A percentile compares a stretch with the other conserved stretches of the same genome.
Conservation (phyloP, 176 grass and related monocot genomes). For the Calamus simplicifolius region DNA sequence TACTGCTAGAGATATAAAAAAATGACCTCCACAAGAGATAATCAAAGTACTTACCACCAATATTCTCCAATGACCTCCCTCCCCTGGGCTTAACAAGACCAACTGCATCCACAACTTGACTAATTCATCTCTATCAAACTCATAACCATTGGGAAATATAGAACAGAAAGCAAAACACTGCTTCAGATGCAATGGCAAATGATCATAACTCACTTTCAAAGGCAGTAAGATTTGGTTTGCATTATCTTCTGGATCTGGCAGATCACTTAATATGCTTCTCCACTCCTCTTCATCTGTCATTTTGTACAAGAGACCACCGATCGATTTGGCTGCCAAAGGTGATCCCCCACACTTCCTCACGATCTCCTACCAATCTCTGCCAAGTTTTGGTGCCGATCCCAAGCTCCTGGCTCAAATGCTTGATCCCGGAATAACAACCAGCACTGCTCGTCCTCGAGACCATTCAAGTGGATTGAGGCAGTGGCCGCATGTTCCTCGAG, state of each 20-base stretch:
- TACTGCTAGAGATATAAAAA: conserved; percentile 11
- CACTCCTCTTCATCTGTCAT: conserved; percentile 30
- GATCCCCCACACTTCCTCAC: conserved; percentile 43
- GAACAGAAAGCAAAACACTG: no score
- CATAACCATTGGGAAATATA: no score
- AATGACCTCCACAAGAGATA: conserved; percentile 20
- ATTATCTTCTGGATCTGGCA: conserved; percentile 35
- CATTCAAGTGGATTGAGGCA: conserved; percentile 9
- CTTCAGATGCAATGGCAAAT: no score
- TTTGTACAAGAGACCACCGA: conserved; percentile 34
- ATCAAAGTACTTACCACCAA: no score
- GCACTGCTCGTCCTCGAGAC: conserved; percentile 21
- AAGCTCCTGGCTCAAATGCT: conserved; percentile 6
- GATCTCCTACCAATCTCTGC: conserved; percentile 28
- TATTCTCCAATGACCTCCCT: no score
- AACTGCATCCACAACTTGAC: no score
- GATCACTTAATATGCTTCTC: conserved; percentile 26
- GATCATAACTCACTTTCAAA: no score
- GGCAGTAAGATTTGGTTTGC: neutral
- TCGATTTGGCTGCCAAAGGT: conserved; percentile 51
- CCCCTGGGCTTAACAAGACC: no score
- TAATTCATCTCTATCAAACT: no score
- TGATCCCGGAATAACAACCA: conserved; percentile 23
- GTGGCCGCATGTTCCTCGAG: conserved; percentile 5
- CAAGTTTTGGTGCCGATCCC: neutral